These are phyloP conservation scores for Whalleya microplaca DNA, from an alignment of 2,329 filamentous ascomycete genomes.

Conservation along the genomic window DNA sequence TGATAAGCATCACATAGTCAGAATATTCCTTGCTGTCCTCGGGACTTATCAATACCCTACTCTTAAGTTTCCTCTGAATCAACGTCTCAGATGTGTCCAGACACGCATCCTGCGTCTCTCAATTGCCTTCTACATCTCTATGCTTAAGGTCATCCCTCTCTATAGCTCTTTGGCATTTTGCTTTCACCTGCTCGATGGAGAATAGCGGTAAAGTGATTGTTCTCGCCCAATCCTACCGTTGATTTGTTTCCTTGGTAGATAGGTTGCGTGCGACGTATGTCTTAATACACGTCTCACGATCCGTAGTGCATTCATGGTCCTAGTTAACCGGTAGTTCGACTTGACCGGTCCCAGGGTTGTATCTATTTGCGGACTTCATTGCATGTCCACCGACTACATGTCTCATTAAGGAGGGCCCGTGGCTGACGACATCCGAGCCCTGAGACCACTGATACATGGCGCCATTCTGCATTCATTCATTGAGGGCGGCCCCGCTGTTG, in stretches of 20 bases:
- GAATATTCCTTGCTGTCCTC: not conserved
- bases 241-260: not conserved
- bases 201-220: not conserved
- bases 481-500: no score
- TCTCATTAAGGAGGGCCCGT: no score
- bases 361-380: no score
- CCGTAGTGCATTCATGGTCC: not conserved
- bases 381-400: no score
- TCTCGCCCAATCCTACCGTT: not conserved
- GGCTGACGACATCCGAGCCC: no score
- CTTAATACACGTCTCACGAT: not conserved
- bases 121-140: not conserved
- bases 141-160: not conserved
- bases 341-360: no score
- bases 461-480: not conserved
- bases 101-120: no score
- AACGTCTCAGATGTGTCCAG: no score
- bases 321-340: no score
- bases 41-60: not conserved
- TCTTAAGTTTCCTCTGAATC: not conserved
- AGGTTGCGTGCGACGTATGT: not conserved
- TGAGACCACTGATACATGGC: no score
- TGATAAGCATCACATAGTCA: not conserved
- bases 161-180: not conserved
- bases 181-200: not conserved